A percentile compares a stretch with the other conserved stretches of the same genome.
Evolutionary conservation across 306 rosid species (phyloP).

Genomic region (Hippophae rhamnoides): DNA sequence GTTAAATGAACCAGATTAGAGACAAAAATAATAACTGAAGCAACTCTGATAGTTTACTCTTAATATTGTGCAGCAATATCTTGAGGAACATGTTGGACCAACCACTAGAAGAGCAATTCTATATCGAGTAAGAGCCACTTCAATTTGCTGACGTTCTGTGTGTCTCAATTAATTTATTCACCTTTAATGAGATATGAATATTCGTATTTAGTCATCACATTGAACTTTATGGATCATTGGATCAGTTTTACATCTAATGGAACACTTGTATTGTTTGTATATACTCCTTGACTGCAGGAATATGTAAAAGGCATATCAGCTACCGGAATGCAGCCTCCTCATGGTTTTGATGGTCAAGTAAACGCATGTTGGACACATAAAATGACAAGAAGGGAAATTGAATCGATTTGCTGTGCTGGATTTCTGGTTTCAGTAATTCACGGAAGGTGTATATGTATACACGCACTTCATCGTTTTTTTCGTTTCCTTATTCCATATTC

Average conservation of each 20-base stretch:
- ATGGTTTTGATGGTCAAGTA: constrained; percentile 79
- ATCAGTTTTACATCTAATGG: too few species aligned
- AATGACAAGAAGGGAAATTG: constrained; percentile 54
- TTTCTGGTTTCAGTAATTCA: constrained; percentile 81
- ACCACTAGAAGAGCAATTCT: constrained; percentile 59
- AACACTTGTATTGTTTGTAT: neutral
- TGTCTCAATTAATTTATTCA: too few species aligned
- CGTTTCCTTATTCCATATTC: constrained; percentile 8
- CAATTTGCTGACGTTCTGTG: too few species aligned
- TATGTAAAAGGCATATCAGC: constrained; percentile 74
- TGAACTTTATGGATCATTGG: too few species aligned
- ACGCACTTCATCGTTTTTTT: constrained; percentile 2
- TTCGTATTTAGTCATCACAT: too few species aligned
- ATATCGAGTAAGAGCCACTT: constrained; percentile 48
- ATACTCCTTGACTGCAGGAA: constrained; percentile 44
- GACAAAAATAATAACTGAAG: neutral
- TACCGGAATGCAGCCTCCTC: constrained; percentile 78
- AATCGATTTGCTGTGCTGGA: constrained; percentile 61
- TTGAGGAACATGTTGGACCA: constrained; percentile 69
- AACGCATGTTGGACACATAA: constrained; percentile 91
- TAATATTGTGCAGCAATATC: constrained; percentile 67
- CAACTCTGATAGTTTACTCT: constrained; percentile 1
- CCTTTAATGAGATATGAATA: too few species aligned
- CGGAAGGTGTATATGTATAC: constrained; percentile 53
- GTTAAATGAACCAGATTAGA: neutral